Base-by-base conservation (phyloP, 345 rosid genomes). In the Ceriops decandra region DNA sequence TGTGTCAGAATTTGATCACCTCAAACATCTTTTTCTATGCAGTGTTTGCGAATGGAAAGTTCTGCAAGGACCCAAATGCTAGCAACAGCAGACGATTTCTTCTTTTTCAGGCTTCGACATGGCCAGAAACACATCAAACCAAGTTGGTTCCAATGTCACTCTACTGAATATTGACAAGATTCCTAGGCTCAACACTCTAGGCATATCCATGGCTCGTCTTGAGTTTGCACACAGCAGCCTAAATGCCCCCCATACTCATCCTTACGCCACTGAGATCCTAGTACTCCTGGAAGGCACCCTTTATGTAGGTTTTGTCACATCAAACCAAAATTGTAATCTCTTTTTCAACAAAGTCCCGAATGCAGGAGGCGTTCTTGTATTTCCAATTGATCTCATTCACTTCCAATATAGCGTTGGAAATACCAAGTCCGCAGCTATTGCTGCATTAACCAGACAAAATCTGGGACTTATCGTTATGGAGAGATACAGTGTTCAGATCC, bases 301-400 rank as follows among this genome's bases (percentile, higher is more conserved):
- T 47, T 3, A 33, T 31, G 70, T 67, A 7, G 70, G 62, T 21
- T 68, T 68, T n/a, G 57, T 68, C 16, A 59, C 72, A 38, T 42
- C 72, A 2, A 59, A 46, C 38, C 64, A 63, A 5, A 21, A 16
- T 15, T 13, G 19, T 13, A 57, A 46, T 31, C 51, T 35, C 2
- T 42, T 70, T 2, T 11, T 70, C 60, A 11, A 60, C 26, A 70
- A 70, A 36, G 27, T 61, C 11, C 26, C 61, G 11, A 30, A 60
- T 24, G 59, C 73, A 13, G 73, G 73, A 22, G 73, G 62, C 20
- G 60, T 69, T 19, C 62, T 69, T 24, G 73, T 52, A 8, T 69
- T 69, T 19, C 73, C 73, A 32, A 32, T 69, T 27, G 73, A 67
- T 2, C 36, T 69, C 20, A 69, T 69, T 36, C 73, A 69, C 35